phyloP scores from a whole-genome alignment of 2,329 filamentous ascomycete genomes.

The Pseudopithomyces maydicus region DNA sequence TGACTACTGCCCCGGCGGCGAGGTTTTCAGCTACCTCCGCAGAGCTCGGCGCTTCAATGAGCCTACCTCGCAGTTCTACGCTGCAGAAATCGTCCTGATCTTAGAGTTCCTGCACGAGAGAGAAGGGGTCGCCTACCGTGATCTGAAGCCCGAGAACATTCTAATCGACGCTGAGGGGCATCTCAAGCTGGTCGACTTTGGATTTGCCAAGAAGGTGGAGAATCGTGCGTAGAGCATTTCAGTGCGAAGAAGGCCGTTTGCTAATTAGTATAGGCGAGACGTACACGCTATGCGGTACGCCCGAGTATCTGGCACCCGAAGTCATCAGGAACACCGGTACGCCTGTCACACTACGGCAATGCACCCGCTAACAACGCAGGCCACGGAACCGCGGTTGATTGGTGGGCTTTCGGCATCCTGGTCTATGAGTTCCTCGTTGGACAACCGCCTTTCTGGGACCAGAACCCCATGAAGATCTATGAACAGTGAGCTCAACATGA shows the following conservation, averaged over 20 bases:
- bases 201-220: constrained; percentile 80
- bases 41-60: constrained; percentile 81
- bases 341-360: constrained; percentile 8
- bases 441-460: constrained; percentile 85
- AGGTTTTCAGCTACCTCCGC: constrained; percentile 82
- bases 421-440: constrained; percentile 86
- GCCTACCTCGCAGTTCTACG: constrained; percentile 78
- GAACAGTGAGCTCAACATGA: constrained; percentile 59
- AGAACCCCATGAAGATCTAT: constrained; percentile 86
- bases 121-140: constrained; percentile 79
- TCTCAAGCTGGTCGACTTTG: constrained; percentile 83
- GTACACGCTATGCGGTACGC: constrained; percentile 82
- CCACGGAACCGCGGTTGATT: constrained; percentile 75
- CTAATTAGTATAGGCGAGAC: constrained; percentile 62
- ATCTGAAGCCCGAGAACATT: constrained; percentile 83
- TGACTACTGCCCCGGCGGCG: constrained; percentile 81
- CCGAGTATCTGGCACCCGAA: constrained; percentile 83
- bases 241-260: neutral
- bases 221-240: constrained; percentile 48
- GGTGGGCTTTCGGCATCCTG: constrained; percentile 85
- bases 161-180: constrained; percentile 78
- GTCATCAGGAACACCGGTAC: constrained; percentile 80
- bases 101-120: constrained; percentile 80
- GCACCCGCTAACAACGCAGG: constrained; percentile 45
- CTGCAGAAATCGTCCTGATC: constrained; percentile 81